Conservation (phyloP, 2,329 filamentous ascomycete species). For the Fusarium acutatum region DNA sequence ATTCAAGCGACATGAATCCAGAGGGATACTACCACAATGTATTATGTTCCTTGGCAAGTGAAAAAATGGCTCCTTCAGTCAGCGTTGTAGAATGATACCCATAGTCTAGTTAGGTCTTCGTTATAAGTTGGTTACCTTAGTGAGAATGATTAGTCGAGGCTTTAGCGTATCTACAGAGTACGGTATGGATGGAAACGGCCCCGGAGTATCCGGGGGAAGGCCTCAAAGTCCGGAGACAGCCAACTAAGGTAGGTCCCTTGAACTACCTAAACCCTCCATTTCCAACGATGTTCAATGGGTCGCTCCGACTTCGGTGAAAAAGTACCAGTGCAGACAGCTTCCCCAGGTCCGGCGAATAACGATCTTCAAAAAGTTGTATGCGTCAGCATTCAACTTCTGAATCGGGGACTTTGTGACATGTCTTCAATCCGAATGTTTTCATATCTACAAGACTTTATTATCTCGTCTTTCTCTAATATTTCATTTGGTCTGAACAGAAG, state of each 20-base stretch:
- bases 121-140: background rate
- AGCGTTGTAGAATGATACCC: background rate
- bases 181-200: background rate
- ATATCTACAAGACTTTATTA: background rate
- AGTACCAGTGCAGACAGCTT: slow-evolving; percentile 9
- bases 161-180: background rate
- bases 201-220: background rate
- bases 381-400: slow-evolving; percentile 21
- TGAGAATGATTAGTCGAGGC: background rate
- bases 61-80: background rate
- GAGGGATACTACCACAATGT: background rate
- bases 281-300: too few relatives aligned
- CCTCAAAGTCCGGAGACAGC: background rate
- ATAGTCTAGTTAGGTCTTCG: background rate
- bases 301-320: slow-evolving; percentile 29
- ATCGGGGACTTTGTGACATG: background rate
- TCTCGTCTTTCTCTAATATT: background rate
- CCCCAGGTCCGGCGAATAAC: slow-evolving; percentile 24
- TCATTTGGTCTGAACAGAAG: background rate
- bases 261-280: background rate
- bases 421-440: background rate
- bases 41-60: background rate
- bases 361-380: slow-evolving; percentile 24
- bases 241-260: background rate
- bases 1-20: slow-evolving; percentile 20